Conservation (phyloP, 768 basidiomycete genomes). For the Solioccasus polychromus region DNA sequence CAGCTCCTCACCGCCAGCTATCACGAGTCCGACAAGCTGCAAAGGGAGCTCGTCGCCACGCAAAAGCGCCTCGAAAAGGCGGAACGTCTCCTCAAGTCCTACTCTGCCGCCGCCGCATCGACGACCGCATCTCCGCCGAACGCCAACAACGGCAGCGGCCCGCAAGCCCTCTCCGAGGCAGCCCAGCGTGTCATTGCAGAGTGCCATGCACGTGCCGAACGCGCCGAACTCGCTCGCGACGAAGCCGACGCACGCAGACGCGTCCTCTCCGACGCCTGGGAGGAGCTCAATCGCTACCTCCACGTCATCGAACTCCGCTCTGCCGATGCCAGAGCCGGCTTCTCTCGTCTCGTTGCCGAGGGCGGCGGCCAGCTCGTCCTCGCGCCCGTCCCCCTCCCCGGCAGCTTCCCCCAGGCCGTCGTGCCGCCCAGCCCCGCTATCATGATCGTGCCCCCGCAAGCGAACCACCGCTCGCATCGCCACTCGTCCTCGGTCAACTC, state of each 20-base stretch:
- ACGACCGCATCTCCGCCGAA: constrained; percentile 18
- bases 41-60: constrained; percentile 42
- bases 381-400: constrained; percentile 31
- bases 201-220: constrained; percentile 47
- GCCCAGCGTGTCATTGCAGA: constrained; percentile 40
- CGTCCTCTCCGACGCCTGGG: constrained; percentile 48
- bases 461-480: constrained; percentile 18
- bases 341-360: constrained; percentile 42
- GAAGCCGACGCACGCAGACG: constrained; percentile 50
- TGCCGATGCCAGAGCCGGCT: constrained; percentile 49
- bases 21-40: constrained; percentile 49
- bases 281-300: constrained; percentile 48
- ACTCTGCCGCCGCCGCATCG: constrained; percentile 18
- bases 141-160: constrained; percentile 12
- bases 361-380: constrained; percentile 45
- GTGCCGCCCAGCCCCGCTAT: constrained; percentile 22
- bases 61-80: constrained; percentile 52
- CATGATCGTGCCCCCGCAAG: constrained; percentile 26
- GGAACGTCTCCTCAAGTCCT: constrained; percentile 41
- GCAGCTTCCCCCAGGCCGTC: constrained; percentile 6
- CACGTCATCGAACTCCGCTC: constrained; percentile 41
- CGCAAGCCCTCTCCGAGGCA: constrained; percentile 25
- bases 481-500: constrained; percentile 25
- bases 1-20: constrained; percentile 52
- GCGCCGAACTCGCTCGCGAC: constrained; percentile 52